A percentile compares a stretch with the other conserved stretches of the same genome.
phyloP scores from a whole-genome alignment of 345 rosid species.

The Trapa incisa region DNA sequence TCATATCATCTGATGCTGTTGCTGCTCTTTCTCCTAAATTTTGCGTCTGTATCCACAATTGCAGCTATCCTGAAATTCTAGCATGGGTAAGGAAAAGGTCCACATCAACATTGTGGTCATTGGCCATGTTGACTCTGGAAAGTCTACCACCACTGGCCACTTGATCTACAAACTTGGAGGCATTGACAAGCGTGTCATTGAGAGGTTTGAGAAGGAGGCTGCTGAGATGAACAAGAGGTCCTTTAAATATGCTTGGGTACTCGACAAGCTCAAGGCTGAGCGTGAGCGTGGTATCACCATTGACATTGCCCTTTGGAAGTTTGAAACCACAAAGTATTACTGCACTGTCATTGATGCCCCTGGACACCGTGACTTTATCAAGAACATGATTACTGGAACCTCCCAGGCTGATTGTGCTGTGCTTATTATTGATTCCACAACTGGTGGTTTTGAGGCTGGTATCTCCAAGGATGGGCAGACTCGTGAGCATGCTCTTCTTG shows the following conservation, averaged over 20 bases:
- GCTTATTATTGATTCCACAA: constrained; percentile 65
- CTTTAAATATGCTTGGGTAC: constrained; percentile 82
- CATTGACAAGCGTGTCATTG: constrained; percentile 70
- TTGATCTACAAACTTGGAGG: constrained; percentile 92
- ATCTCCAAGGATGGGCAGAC: constrained; percentile 80
- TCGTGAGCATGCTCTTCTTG: constrained; percentile 75
- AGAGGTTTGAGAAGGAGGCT: constrained; percentile 74
- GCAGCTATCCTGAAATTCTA: not conserved
- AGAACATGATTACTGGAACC: constrained; percentile 77
- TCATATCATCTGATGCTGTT: not conserved
- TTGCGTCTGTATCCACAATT: not conserved
- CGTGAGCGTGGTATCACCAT: constrained; percentile 92
- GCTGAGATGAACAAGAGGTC: constrained; percentile 88
- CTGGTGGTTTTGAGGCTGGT: constrained; percentile 78
- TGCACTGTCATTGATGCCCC: constrained; percentile 93
- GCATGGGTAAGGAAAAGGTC: constrained; percentile 61
- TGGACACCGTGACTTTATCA: constrained; percentile 72
- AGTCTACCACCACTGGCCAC: constrained; percentile 76
- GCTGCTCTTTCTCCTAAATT: not conserved
- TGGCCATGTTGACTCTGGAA: constrained; percentile 71
- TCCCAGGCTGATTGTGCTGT: constrained; percentile 78
- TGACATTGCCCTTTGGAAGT: constrained; percentile 84
- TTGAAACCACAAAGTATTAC: constrained; percentile 79
- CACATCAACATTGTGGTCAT: constrained; percentile 66
- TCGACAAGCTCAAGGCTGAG: constrained; percentile 93